These are phyloP conservation scores for Xylaria hypoxylon DNA, from an alignment of 2,329 filamentous ascomycete genomes.

Conservation along the genomic window DNA sequence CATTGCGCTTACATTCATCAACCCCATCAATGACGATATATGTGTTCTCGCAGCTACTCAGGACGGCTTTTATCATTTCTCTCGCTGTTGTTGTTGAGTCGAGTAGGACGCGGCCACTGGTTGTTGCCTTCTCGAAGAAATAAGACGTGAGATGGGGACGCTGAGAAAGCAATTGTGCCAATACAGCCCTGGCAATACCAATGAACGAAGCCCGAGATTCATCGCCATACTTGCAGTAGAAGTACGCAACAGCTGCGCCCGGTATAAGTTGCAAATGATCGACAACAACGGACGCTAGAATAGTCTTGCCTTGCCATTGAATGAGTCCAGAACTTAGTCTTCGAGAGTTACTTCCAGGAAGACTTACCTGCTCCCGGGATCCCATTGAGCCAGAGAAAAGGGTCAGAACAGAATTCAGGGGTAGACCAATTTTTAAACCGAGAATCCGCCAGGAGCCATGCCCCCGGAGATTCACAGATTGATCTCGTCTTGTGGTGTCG, in stretches of 20 bases:
- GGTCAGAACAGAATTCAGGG: conserved; percentile 35
- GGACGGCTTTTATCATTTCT: conserved; percentile 48
- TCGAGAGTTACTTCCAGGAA: background rate
- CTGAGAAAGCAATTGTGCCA: conserved; percentile 52
- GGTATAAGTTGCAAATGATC: conserved; percentile 46
- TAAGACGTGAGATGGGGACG: conserved; percentile 48
- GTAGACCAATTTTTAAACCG: conserved; percentile 45
- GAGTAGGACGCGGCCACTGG: conserved; percentile 49
- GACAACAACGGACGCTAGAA: conserved; percentile 55
- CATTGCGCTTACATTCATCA: conserved; percentile 53
- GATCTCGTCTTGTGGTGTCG: conserved; percentile 30
- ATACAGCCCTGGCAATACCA: conserved; percentile 49
- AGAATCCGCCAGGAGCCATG: conserved; percentile 49
- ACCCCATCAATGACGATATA: conserved; percentile 57
- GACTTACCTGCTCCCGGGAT: conserved; percentile 55
- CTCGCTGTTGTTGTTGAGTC: conserved; percentile 39
- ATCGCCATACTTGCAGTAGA: conserved; percentile 55
- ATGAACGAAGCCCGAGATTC: conserved; percentile 49
- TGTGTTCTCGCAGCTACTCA: conserved; percentile 45
- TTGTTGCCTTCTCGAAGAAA: conserved; percentile 51
- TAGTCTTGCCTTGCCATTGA: conserved; percentile 38
- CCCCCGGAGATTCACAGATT: conserved; percentile 40
- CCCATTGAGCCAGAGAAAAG: conserved; percentile 55
- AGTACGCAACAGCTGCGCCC: conserved; percentile 48
- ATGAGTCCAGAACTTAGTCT: conserved; percentile 6